These are phyloP conservation scores for Cladorrhinum samala DNA, from an alignment of 495 filamentous ascomycete genomes.

Conservation along the genomic window DNA sequence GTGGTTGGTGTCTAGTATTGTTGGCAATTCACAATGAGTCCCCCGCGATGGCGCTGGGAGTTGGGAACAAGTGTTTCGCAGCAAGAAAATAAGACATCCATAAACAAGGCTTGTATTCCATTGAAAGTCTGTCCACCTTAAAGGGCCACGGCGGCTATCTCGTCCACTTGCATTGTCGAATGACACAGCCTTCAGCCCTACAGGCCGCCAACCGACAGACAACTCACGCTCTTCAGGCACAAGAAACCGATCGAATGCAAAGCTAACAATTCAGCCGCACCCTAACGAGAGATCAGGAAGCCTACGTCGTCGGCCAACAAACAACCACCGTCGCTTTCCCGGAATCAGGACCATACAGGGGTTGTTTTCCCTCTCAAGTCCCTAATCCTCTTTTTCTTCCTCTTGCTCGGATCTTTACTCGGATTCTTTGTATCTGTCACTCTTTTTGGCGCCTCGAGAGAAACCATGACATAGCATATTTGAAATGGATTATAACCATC, in stretches of 20 bases:
- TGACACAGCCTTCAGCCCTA: slow-evolving; percentile 12
- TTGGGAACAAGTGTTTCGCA: neutral
- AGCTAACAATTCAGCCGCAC: neutral
- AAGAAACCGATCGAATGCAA: no score
- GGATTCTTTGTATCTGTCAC: neutral
- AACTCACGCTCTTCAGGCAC: neutral
- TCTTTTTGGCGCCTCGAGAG: neutral
- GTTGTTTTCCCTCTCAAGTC: neutral
- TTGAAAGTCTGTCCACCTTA: no score
- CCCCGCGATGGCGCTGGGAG: slow-evolving; percentile 2
- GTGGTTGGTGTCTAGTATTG: neutral
- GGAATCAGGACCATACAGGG: no score
- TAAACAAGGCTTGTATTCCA: neutral
- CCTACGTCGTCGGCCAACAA: no score
- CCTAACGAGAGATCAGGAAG: no score
- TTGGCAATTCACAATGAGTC: slow-evolving; percentile 1
- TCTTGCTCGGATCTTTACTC: neutral
- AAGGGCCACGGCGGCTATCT: no score
- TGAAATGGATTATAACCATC: slow-evolving; percentile 20
- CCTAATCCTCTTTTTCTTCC: neutral
- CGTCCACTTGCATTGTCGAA: no score
- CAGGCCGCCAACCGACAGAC: slow-evolving; percentile 6
- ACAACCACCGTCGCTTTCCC: no score
- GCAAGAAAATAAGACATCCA: neutral
- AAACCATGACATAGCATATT: slow-evolving; percentile 17